phyloP scores from a whole-genome alignment of 2,329 filamentous ascomycete genomes.

The Thelonectria blattea region DNA sequence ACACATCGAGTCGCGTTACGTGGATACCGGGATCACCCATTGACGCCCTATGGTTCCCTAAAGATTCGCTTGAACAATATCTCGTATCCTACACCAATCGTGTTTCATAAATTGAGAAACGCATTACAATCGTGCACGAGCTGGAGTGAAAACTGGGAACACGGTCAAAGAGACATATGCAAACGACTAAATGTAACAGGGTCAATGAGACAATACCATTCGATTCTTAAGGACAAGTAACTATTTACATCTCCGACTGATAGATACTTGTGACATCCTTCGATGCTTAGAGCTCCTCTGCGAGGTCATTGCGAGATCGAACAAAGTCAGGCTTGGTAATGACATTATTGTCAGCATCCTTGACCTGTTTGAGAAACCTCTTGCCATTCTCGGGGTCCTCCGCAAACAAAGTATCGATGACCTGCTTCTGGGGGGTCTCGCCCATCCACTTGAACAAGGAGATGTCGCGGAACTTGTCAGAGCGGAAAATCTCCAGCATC shows the following conservation, averaged over 20 bases:
- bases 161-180: background rate
- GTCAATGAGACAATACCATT: background rate
- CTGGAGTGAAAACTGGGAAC: background rate
- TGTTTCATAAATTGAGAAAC: background rate
- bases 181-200: too few species aligned
- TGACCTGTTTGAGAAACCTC: conserved; percentile 67
- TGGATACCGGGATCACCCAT: background rate
- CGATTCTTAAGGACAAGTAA: background rate
- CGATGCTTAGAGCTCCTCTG: background rate
- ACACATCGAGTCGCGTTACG: background rate
- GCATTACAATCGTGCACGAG: background rate
- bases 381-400: conserved; percentile 65
- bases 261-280: background rate
- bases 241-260: background rate
- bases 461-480: conserved; percentile 75
- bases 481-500: conserved; percentile 77
- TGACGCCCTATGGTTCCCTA: background rate
- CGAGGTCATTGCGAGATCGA: background rate
- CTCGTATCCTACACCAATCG: too few species aligned
- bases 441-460: conserved; percentile 78
- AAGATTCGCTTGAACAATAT: too few species aligned
- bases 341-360: conserved; percentile 66
- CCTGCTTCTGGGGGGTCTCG: conserved; percentile 70
- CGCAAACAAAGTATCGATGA: conserved; percentile 70
- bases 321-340: conserved; percentile 47